Base-by-base conservation (phyloP, 169 alveolate species). In the Babesia gibsoni region DNA sequence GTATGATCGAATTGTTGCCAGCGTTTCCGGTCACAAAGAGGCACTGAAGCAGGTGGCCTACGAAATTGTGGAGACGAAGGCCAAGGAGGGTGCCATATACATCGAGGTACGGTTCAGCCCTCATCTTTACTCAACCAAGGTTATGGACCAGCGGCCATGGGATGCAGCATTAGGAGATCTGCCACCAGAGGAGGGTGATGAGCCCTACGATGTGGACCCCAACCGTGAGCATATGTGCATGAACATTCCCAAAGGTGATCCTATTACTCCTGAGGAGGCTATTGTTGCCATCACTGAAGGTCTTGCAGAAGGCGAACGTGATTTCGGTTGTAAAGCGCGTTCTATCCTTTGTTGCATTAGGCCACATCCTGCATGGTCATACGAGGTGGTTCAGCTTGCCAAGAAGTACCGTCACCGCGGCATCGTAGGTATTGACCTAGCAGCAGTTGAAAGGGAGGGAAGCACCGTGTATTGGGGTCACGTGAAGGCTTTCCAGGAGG, bases 401-500 rank as follows among this genome's bases (percentile, higher is more conserved):
- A 57, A 57, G 50, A 57, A 57, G 39, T 57, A 57, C 39, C 50
- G 58, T 39, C 63, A 57, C n/a, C 33, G 14, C 32, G 68, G 68
- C 14, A 41, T 57, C n/a, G 68, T 57, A 52, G 68, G 68, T 36
- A 57, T 57, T 39, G 68, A 57, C 39, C 18, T 57, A 20, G 36
- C 61, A 3, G 45, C 61, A 25, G 36, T 32, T 9, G 36, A 27
- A 16, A 52, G 61, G 25, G 42, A 25, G 67, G 52, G 52, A 5
- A 43, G 52, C 18, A 52, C 61, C 9, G 43, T 52, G 4, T 52
- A 30, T 23, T 52, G 61, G 61, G 61, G 61, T 4, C 61, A 52
- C 43, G 68, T 57, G 5, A 57, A 57, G 39, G 68, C 68, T 5
- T 57, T n/a, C 58, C 68, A 57, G 58, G 68, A 57, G 33, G 68